phyloP scores from a whole-genome alignment of 1,284 basidiomycete genomes.

The Entoloma clypeatum region DNA sequence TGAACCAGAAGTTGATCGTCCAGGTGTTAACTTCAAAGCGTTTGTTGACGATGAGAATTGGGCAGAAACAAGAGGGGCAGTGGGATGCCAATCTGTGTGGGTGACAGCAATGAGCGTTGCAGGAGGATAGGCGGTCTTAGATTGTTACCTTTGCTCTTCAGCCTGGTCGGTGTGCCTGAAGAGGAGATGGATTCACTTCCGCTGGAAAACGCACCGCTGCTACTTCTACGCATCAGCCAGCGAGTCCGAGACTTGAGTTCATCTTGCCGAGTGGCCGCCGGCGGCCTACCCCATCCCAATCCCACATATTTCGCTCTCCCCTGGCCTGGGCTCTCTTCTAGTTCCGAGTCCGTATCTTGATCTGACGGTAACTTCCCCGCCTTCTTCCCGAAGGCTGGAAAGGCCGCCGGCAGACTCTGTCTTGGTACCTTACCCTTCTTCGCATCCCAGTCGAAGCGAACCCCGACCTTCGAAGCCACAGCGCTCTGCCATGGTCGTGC shows the following conservation, averaged over 20 bases:
- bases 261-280: conserved; percentile 29
- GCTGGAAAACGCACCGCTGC: conserved; percentile 73
- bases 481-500: conserved; percentile 77
- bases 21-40: conserved; percentile 35
- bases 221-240: conserved; percentile 69
- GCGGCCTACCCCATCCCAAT: conserved; percentile 62
- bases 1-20: conserved; percentile 51
- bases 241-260: conserved; percentile 40
- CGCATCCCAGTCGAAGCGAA: conserved; percentile 48
- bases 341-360: conserved; percentile 46
- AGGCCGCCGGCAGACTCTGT: conserved; percentile 71
- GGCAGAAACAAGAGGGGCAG: conserved; percentile 39
- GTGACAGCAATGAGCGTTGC: conserved; percentile 1
- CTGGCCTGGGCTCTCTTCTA: conserved; percentile 53
- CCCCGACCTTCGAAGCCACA: conserved; percentile 62
- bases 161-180: conserved; percentile 61
- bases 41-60: conserved; percentile 45
- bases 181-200: conserved; percentile 60
- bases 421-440: conserved; percentile 53
- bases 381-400: conserved; percentile 38
- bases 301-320: conserved; percentile 56
- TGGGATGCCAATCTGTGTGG: conserved; percentile 47
- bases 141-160: conserved; percentile 39
- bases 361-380: conserved; percentile 27
- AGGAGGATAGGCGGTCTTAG: not conserved